Evolutionary conservation across 2,329 filamentous ascomycete species (phyloP).

Genomic region (Hymenoscyphus albidus): DNA sequence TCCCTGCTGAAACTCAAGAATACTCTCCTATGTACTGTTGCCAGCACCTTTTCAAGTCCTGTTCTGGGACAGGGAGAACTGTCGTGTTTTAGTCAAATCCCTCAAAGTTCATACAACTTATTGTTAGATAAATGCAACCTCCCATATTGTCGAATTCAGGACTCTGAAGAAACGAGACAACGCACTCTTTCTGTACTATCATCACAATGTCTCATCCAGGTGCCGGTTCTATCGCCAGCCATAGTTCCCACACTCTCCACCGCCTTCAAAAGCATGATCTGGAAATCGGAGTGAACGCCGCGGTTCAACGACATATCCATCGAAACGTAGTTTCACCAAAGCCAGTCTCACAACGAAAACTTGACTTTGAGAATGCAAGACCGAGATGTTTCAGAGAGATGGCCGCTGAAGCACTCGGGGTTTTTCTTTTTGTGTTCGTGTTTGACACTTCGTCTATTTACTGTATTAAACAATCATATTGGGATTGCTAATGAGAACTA

Average conservation of each 20-base stretch:
- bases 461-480: not conserved
- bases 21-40: not conserved
- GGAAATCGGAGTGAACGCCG: constrained; percentile 52
- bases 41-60: not conserved
- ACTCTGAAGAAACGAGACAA: not conserved
- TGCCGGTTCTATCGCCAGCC: not conserved
- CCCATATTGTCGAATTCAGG: not conserved
- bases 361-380: constrained; percentile 51
- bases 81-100: not conserved
- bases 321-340: constrained; percentile 47
- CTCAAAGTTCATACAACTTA: not conserved
- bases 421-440: constrained; percentile 51
- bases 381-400: constrained; percentile 53
- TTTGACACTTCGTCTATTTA: not conserved
- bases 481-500: constrained; percentile 12
- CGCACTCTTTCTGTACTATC: not conserved
- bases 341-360: constrained; percentile 49
- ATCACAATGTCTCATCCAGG: not conserved
- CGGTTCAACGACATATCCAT: constrained; percentile 46
- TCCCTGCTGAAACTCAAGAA: not conserved
- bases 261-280: not conserved
- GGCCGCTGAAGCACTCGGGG: constrained; percentile 52
- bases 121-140: not conserved
- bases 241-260: not conserved
- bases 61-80: not conserved